Base-by-base conservation (phyloP, 352 stramenopile species). In the Phytophthora sp. region DNA sequence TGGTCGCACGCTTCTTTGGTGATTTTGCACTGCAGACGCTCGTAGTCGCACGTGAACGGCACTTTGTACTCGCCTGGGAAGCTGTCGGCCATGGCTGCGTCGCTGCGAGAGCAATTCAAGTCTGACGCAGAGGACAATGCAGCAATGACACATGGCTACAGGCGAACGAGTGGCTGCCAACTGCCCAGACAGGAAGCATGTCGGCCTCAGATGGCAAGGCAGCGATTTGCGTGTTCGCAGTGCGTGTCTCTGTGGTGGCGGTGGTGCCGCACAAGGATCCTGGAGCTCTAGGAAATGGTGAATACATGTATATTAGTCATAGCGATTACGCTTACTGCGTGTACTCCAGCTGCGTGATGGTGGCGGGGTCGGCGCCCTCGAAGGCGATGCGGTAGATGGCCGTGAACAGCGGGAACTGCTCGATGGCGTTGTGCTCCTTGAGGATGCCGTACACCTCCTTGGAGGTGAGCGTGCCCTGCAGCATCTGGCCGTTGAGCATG, bases 401-500 rank as follows among this genome's bases (percentile, higher is more conserved):
- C 37, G 79, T 80, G 68, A 98, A 96, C 7, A 98, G 75, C 31
- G 92, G 92, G 71, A 99, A 99, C 52, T 93, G 79, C 24, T 88
- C 60, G 26, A 93, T 61, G 13, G 89, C 74, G 31, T 92, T 72
- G 62, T 92, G 88, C 51, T 69, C 79, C 64, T 97, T 75, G 52
- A 99, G 87, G 37, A 99, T 84, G 10, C 72, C 61, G 68, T 94
- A 95, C n/a, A 98, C 94, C 72, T 99, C 95, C 79, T 97, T 94
- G 27, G 88, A 80, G 1, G 97, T 97, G 9, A 95, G 79, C 41
- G 96, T 98, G 30, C 96, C 97, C 86, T 99, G 97, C 42, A 99
- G 82, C 82, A 99, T 99, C 79, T 99, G 97, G 24, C 97, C 97
- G 66, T 97, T 95, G n/a, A 99, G 74, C 62, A 99, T 68, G 41